Evolutionary conservation across 768 basidiomycete species (phyloP), one percentile per base, ranked within the genome.

Genomic region (Lactarius hengduanensis): DNA sequence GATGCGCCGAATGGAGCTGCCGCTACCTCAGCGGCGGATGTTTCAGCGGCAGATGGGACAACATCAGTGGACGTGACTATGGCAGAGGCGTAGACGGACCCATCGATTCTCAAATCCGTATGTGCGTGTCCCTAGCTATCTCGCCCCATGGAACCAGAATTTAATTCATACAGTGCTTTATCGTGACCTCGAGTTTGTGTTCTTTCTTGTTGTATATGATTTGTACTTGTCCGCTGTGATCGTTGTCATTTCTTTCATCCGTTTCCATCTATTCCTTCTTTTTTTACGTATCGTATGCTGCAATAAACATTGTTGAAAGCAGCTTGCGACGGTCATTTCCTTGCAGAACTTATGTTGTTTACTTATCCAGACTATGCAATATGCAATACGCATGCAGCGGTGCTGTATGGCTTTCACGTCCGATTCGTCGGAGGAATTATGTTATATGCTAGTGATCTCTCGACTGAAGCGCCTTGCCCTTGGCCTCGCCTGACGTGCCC

Each of bases 141-240:
- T 34, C 57, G 57, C 41, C 36, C 28, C n/a, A 45, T 59, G 61
- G 57, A 63, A 41, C n/a, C 50, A 22, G 32, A 67, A 62, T 54
- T 45, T 54, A 59, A 63, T 38, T 32, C 66, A 58, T 54, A 54
- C 66, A 32, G 54, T 58, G 62, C 57, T 59, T 50, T 59, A 59
- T 57, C 3, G 47, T 57, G 56, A 36, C 34, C 32, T 34, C 57
- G 61, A 57, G 60, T 47, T 32, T 47, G 20, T 67, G 50, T 63
- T 59, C 10, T 41, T 67, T 67, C 66, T 63, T 67, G 66, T 36
- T 67, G 66, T 67, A 67, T 66, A 67, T 59, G 66, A 67, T 67
- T 54, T 66, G 45, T 63, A 63, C 57, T 55, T 40, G 5, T 26
- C 58, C 9, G 61, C 56, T 62, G 20, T 63, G 66, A 59, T 59